These are phyloP conservation scores for Saccharomycopsis fermentans DNA, from an alignment of 805 yeast genomes.

Conservation along the genomic window DNA sequence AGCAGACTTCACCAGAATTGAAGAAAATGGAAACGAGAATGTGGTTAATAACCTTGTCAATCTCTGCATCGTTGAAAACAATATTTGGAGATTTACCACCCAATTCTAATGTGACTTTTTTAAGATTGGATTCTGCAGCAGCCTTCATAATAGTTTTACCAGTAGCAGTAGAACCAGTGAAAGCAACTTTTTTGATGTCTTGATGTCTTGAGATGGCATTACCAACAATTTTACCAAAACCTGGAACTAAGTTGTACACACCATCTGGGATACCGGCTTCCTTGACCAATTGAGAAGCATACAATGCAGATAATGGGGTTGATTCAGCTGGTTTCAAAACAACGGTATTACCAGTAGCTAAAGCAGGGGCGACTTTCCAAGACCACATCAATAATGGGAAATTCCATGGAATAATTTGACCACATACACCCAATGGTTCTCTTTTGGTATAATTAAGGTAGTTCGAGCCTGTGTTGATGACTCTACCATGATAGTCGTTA, in stretches of 20 bases:
- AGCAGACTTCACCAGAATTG: slow-evolving; percentile 78
- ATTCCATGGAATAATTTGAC: slow-evolving; percentile 80
- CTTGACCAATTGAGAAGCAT: slow-evolving; percentile 47
- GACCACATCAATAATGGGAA: slow-evolving; percentile 73
- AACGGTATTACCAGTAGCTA: slow-evolving; percentile 66
- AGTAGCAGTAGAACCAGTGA: slow-evolving; percentile 72
- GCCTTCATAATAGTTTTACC: slow-evolving; percentile 63
- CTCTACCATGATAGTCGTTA: slow-evolving; percentile 57
- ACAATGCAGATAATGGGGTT: slow-evolving; percentile 66
- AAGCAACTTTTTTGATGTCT: slow-evolving; percentile 63
- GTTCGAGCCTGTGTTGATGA: slow-evolving; percentile 50
- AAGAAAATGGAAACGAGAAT: slow-evolving; percentile 61
- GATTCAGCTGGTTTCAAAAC: slow-evolving; percentile 70
- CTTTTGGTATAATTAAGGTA: slow-evolving; percentile 58
- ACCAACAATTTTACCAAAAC: slow-evolving; percentile 68
- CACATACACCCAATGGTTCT: slow-evolving; percentile 76
- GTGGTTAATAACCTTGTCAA: slow-evolving; percentile 40
- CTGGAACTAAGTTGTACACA: slow-evolving; percentile 64
- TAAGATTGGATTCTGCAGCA: slow-evolving; percentile 60
- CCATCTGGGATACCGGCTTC: slow-evolving; percentile 70
- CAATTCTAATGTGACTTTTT: slow-evolving; percentile 71
- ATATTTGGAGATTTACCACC: slow-evolving; percentile 81
- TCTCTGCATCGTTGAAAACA: slow-evolving; percentile 59
- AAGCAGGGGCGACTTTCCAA: slow-evolving; percentile 74
- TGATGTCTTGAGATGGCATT: slow-evolving; percentile 60